These are phyloP conservation scores for Mortierella sp. DNA, from an alignment of 371 early-diverging fungal species.

Conservation along the genomic window DNA sequence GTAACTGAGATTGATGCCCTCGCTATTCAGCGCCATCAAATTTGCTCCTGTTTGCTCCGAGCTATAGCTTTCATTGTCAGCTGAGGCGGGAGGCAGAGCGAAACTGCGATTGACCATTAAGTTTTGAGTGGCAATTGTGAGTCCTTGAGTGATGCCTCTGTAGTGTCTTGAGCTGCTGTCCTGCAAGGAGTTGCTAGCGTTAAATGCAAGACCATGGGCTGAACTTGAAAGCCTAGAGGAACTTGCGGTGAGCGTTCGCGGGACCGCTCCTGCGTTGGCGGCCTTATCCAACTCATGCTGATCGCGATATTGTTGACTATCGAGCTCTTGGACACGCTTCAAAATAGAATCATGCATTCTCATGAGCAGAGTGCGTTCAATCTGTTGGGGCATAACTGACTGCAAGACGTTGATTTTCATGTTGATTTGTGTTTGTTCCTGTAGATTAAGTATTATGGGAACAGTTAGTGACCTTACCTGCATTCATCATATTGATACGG, in stretches of 20 bases:
- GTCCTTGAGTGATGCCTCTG: slow-evolving; percentile 28
- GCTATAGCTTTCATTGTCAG: slow-evolving; percentile 2
- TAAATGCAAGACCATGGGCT: slow-evolving; percentile 13
- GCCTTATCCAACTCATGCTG: slow-evolving; percentile 32
- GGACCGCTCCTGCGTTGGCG: slow-evolving; percentile 4
- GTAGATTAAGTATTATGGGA: not conserved
- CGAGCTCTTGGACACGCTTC: slow-evolving; percentile 58
- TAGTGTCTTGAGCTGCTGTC: not conserved
- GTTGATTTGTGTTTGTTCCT: slow-evolving; percentile 48
- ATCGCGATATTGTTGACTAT: slow-evolving; percentile 52
- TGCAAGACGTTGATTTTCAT: slow-evolving; percentile 56
- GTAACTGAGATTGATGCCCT: slow-evolving; percentile 51
- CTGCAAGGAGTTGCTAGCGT: slow-evolving; percentile 1
- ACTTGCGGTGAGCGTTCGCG: not conserved
- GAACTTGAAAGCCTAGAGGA: slow-evolving; percentile 8
- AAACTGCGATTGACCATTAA: slow-evolving; percentile 47
- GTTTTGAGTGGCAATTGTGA: slow-evolving; percentile 47
- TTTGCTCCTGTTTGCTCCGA: not conserved
- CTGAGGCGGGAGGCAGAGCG: slow-evolving; percentile 23
- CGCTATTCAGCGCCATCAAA: slow-evolving; percentile 35
- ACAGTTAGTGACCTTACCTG: not conserved
- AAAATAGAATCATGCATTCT: slow-evolving; percentile 61
- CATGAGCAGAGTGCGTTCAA: slow-evolving; percentile 58
- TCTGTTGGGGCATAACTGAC: slow-evolving; percentile 54
- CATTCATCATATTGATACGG: not conserved